phyloP scores from a whole-genome alignment of 768 basidiomycete genomes.

The Amanita exitialis region DNA sequence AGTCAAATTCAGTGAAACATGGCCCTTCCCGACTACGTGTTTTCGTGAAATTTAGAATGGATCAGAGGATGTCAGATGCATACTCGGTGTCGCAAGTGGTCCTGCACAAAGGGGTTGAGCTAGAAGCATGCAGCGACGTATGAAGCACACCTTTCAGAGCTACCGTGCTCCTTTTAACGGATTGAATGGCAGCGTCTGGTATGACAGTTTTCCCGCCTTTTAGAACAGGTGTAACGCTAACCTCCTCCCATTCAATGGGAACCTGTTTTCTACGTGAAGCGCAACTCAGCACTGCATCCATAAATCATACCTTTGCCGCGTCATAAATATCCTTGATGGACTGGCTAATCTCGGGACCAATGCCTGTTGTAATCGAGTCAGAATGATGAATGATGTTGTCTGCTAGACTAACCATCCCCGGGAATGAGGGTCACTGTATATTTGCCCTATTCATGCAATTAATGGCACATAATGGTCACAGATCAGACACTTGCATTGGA shows the following conservation, averaged over 20 bases:
- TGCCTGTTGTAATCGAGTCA: conserved; percentile 44
- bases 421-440: conserved; percentile 95
- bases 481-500: conserved; percentile 53
- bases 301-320: conserved; percentile 58
- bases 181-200: conserved; percentile 82
- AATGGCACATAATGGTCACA: conserved; percentile 3
- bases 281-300: conserved; percentile 1
- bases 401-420: conserved; percentile 67
- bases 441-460: conserved; percentile 57
- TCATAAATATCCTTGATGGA: conserved; percentile 90
- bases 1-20: conserved; percentile 96
- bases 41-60: not conserved
- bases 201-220: conserved; percentile 97
- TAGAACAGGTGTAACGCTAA: conserved; percentile 88
- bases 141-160: conserved; percentile 78
- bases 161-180: conserved; percentile 94
- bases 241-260: conserved; percentile 99
- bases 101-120: conserved; percentile 31
- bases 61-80: conserved; percentile 19
- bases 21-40: conserved; percentile 86
- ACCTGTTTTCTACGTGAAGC: conserved; percentile 42
- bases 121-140: not conserved
- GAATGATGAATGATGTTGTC: not conserved
- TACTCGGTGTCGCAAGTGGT: conserved; percentile 95
- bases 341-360: conserved; percentile 97